phyloP scores from a whole-genome alignment of 352 stramenopile genomes.

The Globisporangium megalacanthum region DNA sequence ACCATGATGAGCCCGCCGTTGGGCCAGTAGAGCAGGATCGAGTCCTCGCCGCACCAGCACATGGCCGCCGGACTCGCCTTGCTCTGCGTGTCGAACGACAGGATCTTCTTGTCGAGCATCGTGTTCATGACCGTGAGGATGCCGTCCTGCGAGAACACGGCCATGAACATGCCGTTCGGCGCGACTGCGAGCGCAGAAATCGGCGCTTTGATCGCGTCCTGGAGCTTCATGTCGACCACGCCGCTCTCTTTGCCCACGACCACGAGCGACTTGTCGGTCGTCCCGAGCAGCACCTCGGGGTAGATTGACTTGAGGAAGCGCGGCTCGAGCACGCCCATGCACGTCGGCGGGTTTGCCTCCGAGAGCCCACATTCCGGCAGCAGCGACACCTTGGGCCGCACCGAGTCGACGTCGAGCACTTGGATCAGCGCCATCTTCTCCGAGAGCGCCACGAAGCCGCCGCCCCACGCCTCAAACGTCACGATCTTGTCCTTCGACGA shows the following conservation, averaged over 20 bases:
- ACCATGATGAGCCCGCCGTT: slow-evolving; percentile 81
- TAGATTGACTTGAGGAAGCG: slow-evolving; percentile 88
- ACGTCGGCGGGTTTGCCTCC: slow-evolving; percentile 69
- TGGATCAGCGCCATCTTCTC: slow-evolving; percentile 82
- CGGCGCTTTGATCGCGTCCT: slow-evolving; percentile 72
- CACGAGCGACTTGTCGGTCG: slow-evolving; percentile 88
- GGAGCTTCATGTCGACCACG: slow-evolving; percentile 80
- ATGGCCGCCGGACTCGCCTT: slow-evolving; percentile 69
- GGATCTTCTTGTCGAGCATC: slow-evolving; percentile 94
- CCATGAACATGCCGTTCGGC: slow-evolving; percentile 94
- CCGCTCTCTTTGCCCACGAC: slow-evolving; percentile 66
- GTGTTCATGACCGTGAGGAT: slow-evolving; percentile 94
- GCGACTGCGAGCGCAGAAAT: slow-evolving; percentile 92
- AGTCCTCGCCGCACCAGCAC: slow-evolving; percentile 89
- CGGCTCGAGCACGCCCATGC: slow-evolving; percentile 91
- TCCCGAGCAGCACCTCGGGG: slow-evolving; percentile 92
- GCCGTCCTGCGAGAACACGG: slow-evolving; percentile 92
- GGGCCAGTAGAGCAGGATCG: slow-evolving; percentile 85
- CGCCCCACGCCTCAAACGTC: slow-evolving; percentile 71
- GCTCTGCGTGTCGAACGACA: slow-evolving; percentile 86
- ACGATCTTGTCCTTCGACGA: slow-evolving; percentile 71
- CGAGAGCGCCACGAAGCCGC: slow-evolving; percentile 69
- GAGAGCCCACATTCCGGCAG: slow-evolving; percentile 70
- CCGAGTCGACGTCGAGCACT: slow-evolving; percentile 72
- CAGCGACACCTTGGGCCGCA: slow-evolving; percentile 69